Evolutionary conservation across 106 monocot species (phyloP), one percentile per base, ranked within the genome.

Genomic region (Dendrobium huoshanense): DNA sequence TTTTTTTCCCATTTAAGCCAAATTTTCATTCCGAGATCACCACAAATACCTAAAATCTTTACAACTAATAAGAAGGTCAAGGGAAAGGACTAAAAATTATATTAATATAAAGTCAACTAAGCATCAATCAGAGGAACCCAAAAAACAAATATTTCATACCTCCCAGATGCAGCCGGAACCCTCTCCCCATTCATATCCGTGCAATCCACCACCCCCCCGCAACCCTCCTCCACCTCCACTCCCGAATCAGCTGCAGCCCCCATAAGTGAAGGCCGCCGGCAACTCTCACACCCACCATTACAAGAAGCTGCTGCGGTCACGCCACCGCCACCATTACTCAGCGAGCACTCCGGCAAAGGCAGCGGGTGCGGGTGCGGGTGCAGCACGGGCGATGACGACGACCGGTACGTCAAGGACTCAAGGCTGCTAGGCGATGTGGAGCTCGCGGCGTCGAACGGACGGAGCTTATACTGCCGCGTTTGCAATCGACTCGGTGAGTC

Each of bases 341-440:
- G 41, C 2, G 11, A 18, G 78, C 22, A 15, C 20, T 73, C 73
- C n/a, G 86, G 89, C 27, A 81, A 19, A 4, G 89, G 86, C 10
- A 88, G 83, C 48, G 85, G 88, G 29, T 56, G 73, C 2, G 88
- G 31, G 31, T 31, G 31, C 31, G 31, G 82, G 15, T 47, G 79
- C 41, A 64, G 70, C 77, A 77, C 81, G 5, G 84, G 80, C 27
- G 84, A 58, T 24, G 88, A 82, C 43, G 83, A 81, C 33, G 81
- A 82, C 64, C 76, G 45, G 33, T 5, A 16, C 1, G 79, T 75
- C 3, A 29, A 16, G 43, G 19, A 80, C 40, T 82, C 82, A 41
- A 75, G 41, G 61, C 10, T 56, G 79, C 77, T 78, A 5, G 16
- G 47, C 3, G 68, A 79, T 6, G 81, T 82, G 9, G 84, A 84